These are phyloP conservation scores for Hebeloma cylindrosporum DNA, from an alignment of 768 basidiomycete species.

Conservation along the genomic window DNA sequence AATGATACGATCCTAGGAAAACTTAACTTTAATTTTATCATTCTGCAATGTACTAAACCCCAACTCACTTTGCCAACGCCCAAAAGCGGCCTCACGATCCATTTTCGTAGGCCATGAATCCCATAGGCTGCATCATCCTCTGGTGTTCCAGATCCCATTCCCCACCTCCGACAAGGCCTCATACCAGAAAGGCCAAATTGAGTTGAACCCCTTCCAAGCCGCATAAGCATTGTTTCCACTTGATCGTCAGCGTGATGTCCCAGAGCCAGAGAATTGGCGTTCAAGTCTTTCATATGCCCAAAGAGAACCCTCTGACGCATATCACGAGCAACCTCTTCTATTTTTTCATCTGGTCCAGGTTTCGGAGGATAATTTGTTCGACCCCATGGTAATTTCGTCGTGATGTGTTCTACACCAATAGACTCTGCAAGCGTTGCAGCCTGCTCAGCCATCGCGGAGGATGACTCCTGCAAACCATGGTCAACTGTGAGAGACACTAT, in stretches of 20 bases:
- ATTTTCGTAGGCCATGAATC: constrained; percentile 58
- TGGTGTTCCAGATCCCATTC: constrained; percentile 59
- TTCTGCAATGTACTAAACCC: background rate
- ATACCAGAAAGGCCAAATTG: constrained; percentile 65
- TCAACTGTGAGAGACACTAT: constrained; percentile 66
- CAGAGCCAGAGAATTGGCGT: constrained; percentile 50
- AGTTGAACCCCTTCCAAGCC: constrained; percentile 58
- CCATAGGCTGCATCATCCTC: constrained; percentile 44
- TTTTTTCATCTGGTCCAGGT: constrained; percentile 38
- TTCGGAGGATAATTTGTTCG: constrained; percentile 46
- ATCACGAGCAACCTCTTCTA: constrained; percentile 58
- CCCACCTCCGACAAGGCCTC: constrained; percentile 67
- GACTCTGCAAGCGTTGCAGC: constrained; percentile 43
- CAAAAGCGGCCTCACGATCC: constrained; percentile 73
- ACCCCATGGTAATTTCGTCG: constrained; percentile 58
- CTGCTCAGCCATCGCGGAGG: constrained; percentile 52
- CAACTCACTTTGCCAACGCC: constrained; percentile 61
- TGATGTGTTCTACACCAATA: constrained; percentile 48
- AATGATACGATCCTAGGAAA: constrained; percentile 72
- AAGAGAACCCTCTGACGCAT: constrained; percentile 50
- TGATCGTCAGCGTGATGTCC: constrained; percentile 86
- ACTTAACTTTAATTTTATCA: constrained; percentile 7
- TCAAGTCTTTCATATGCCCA: constrained; percentile 36
- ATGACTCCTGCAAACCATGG: constrained; percentile 65
- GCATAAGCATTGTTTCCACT: constrained; percentile 77